These are phyloP conservation scores for Salix arbutifolia DNA, from an alignment of 345 rosid genomes.

Conservation along the genomic window DNA sequence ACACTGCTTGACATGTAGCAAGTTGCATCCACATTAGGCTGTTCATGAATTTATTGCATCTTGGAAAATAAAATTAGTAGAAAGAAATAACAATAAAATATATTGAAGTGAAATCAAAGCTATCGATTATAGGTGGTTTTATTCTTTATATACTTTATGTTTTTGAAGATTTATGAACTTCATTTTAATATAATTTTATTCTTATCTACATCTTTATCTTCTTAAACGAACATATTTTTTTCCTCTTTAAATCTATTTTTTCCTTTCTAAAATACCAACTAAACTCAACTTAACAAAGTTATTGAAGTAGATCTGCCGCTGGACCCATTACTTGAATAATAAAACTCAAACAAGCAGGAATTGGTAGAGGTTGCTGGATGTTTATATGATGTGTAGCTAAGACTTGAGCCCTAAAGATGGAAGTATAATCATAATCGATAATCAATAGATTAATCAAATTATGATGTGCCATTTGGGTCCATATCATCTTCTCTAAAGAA, in stretches of 20 bases:
- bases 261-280: neutral
- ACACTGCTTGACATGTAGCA: neutral
- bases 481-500: neutral
- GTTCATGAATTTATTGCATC: neutral
- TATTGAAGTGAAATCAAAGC: neutral
- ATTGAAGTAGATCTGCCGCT: neutral
- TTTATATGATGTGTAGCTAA: neutral
- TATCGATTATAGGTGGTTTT: neutral
- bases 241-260: too few relatives aligned
- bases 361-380: constrained; percentile 2
- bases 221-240: too few relatives aligned
- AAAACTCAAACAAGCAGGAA: neutral
- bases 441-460: neutral
- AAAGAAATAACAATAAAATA: neutral
- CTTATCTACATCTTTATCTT: too few relatives aligned
- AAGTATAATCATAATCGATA: neutral
- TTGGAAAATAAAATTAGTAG: neutral
- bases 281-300: neutral
- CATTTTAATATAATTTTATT: too few relatives aligned
- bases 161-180: too few relatives aligned
- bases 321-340: neutral
- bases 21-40: neutral
- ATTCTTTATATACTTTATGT: too few relatives aligned
- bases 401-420: neutral
- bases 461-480: constrained; percentile 1